Evolutionary conservation across 2,329 filamentous ascomycete genomes (phyloP).

Genomic region (Knufia petricola): DNA sequence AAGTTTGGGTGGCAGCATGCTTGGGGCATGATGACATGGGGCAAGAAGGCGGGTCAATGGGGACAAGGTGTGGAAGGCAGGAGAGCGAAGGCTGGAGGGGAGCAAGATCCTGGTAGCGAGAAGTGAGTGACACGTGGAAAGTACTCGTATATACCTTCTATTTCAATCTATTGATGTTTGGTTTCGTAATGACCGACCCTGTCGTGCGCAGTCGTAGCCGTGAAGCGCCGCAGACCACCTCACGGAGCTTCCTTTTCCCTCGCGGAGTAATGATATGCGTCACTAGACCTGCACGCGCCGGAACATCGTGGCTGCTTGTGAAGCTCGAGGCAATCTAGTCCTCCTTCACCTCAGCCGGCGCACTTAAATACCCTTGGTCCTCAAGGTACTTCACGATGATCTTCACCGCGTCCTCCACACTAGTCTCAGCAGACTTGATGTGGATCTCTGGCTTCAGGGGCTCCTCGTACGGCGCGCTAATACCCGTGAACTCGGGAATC

Average conservation of each 20-base stretch:
- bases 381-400: slow-evolving; percentile 74
- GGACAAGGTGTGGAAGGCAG: slow-evolving; percentile 40
- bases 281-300: no score
- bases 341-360: slow-evolving; percentile 16
- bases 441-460: slow-evolving; percentile 78
- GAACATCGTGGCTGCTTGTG: no score
- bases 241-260: no score
- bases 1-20: slow-evolving; percentile 45
- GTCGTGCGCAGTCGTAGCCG: no score
- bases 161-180: not conserved
- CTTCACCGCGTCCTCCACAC: slow-evolving; percentile 77
- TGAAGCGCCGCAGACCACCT: no score
- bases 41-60: slow-evolving; percentile 44
- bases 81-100: slow-evolving; percentile 5
- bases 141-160: slow-evolving; percentile 1
- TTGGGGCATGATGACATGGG: slow-evolving; percentile 46
- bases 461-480: slow-evolving; percentile 89
- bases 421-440: slow-evolving; percentile 70
- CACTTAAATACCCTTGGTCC: slow-evolving; percentile 52
- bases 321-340: no score
- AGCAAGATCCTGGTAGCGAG: not conserved
- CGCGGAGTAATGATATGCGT: no score
- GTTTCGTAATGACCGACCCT: no score
- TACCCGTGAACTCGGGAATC: slow-evolving; percentile 96
- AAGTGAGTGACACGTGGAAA: not conserved